Base-by-base conservation (phyloP, 768 basidiomycete genomes). In the Exidia glandulosa region DNA sequence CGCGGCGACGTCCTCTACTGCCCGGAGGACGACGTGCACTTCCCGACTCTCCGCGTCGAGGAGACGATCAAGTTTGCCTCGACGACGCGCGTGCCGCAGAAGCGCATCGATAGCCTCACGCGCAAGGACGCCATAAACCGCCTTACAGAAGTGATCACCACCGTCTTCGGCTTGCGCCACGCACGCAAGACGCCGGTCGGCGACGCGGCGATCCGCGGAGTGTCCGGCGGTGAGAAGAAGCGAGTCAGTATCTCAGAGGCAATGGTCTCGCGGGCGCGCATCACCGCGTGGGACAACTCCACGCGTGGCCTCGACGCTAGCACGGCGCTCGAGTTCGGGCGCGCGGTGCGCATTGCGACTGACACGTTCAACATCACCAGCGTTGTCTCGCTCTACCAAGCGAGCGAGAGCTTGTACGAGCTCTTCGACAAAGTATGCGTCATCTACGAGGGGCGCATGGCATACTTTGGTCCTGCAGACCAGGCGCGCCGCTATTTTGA, bases 391-490 rank as follows among this genome's bases (percentile, higher is more conserved):
- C 81, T 94, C 36, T 92, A 93, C 71, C 90, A 93, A 71, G 90
- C 88, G 7, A 85, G 85, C 57, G 88, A 91, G 68, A 76, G 76
- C 2, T 68, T 86, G 0, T 86, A 83, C 61, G 61, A 79, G 25
- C 74, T 78, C 47, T 93, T 95, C 68, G 92, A 94, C 76, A 89
- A 93, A 70, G 86, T 91, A 33, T 84, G 86, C 67, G 81, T 91
- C 34, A 79, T 93, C 66, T 81, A 86, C 71, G 85, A 85, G 60
- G 87, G 88, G 3, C 74, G 76, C 34, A 84, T 86, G 78, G 83
- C 81, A 30, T 93, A 86, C 74, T 91, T 81, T 59, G 90, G 90
- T 2, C 81, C 81, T 5, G 81, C 83, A 2, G 71, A 77, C 52
- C 71, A 80, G 61, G 90, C 89, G 0, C 75, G 81, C 10, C 74